Evolutionary conservation across 2,329 filamentous ascomycete species (phyloP).

Genomic region (Didymosphaeria variabile): DNA sequence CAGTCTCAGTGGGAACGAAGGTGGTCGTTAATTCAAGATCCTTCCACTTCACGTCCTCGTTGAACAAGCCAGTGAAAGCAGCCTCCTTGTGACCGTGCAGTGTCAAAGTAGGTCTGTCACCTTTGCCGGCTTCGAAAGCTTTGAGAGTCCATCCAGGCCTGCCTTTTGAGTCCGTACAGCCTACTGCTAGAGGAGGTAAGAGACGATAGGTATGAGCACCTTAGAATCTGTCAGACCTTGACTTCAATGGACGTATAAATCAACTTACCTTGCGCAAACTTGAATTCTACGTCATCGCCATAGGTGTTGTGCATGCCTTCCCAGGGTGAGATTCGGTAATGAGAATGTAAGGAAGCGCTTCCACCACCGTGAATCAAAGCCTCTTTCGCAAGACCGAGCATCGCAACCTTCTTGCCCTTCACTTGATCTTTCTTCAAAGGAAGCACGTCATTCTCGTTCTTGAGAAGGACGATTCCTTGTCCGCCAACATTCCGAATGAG

Average conservation of each 20-base stretch:
- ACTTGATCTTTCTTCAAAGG: conserved; percentile 69
- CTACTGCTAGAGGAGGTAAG: conserved; percentile 37
- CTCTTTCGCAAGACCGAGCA: conserved; percentile 73
- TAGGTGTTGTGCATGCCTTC: conserved; percentile 38
- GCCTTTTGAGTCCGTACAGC: conserved; percentile 39
- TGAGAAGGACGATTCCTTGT: conserved; percentile 75
- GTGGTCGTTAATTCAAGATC: conserved; percentile 35
- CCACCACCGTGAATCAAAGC: conserved; percentile 47
- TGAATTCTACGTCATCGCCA: conserved; percentile 41
- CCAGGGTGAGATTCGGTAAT: conserved; percentile 39
- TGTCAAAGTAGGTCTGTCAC: conserved; percentile 34
- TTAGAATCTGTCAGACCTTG: conserved; percentile 5
- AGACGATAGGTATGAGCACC: conserved; percentile 47
- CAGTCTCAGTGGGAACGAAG: conserved; percentile 35
- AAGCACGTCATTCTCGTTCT: conserved; percentile 72
- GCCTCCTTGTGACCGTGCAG: conserved; percentile 35
- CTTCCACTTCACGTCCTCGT: conserved; percentile 34
- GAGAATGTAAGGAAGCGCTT: conserved; percentile 39
- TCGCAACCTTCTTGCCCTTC: conserved; percentile 67
- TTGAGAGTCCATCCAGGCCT: conserved; percentile 45
- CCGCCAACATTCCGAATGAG: conserved; percentile 71
- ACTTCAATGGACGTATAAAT: background rate
- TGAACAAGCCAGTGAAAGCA: conserved; percentile 35
- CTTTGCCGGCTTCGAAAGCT: conserved; percentile 36
- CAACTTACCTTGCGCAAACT: conserved; percentile 37